These are phyloP conservation scores for Melaleuca alternifolia DNA, from an alignment of 345 rosid species.

Conservation along the genomic window DNA sequence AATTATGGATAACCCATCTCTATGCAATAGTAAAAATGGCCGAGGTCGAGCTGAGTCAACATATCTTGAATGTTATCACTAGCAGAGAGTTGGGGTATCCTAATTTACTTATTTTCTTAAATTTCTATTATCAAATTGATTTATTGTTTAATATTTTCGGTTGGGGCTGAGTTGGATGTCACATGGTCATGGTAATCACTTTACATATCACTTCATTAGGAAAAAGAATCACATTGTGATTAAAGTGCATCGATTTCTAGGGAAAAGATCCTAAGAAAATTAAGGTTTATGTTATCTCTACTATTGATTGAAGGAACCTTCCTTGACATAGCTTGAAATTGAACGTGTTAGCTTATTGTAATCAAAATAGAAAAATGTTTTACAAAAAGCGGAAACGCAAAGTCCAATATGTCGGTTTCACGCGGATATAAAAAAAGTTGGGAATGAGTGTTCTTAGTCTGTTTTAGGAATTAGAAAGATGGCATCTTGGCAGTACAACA, in stretches of 20 bases:
- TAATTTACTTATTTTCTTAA: background rate
- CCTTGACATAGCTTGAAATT: background rate
- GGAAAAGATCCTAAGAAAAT: no score
- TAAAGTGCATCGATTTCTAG: background rate
- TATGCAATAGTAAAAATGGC: background rate
- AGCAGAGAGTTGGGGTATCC: background rate
- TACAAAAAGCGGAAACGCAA: background rate
- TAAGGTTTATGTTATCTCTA: background rate
- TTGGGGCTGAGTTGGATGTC: background rate
- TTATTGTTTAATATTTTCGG: no score
- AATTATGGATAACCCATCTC: background rate
- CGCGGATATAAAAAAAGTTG: background rate
- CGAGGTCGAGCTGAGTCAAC: background rate
- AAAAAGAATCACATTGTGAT: background rate
- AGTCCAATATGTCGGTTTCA: background rate
- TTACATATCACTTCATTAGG: background rate
- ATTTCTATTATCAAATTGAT: background rate
- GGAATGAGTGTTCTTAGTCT: background rate
- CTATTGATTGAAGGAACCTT: background rate
- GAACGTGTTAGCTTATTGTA: no score
- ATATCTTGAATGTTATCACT: background rate
- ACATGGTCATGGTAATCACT: background rate
- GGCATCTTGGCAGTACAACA: background rate
- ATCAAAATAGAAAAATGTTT: no score
- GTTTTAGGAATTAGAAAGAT: background rate